Evolutionary conservation across 345 rosid genomes (phyloP).

Genomic region (Toxicodendron radicans): DNA sequence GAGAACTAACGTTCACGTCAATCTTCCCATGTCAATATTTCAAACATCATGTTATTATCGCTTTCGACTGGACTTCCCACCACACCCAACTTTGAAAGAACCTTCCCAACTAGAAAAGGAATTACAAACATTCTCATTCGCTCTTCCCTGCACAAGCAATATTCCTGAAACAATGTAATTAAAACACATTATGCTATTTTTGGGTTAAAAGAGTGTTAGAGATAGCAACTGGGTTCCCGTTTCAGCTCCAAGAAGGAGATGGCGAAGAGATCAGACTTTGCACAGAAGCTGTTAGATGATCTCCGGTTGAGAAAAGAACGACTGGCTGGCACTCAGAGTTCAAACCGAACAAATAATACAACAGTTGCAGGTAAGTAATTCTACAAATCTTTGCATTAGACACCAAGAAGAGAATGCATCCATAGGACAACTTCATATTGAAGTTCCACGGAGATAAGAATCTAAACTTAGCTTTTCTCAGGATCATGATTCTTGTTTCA

Average conservation of each 20-base stretch:
- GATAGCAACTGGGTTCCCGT: constrained; percentile 17
- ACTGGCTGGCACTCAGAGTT: constrained; percentile 54
- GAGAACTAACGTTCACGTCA: constrained; percentile 69
- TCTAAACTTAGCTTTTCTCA: not conserved
- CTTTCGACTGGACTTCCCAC: constrained; percentile 47
- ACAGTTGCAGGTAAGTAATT: constrained; percentile 43
- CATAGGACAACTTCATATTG: not conserved
- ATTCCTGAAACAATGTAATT: constrained; percentile 15
- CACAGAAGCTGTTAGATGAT: constrained; percentile 91
- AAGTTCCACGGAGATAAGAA: not conserved
- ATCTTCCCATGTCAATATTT: constrained; percentile 36
- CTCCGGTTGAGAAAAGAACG: constrained; percentile 77
- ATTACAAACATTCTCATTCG: constrained; percentile 15
- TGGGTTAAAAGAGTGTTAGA: constrained; percentile 10
- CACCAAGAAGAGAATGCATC: not conserved
- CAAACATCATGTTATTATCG: constrained; percentile 26
- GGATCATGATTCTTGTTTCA: constrained; percentile 14
- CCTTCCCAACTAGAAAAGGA: constrained; percentile 54
- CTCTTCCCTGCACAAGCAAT: constrained; percentile 1
- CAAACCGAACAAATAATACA: constrained; percentile 30
- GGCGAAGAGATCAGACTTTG: constrained; percentile 86
- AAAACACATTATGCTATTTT: constrained; percentile 13
- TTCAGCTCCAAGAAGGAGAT: constrained; percentile 34
- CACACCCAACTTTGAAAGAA: constrained; percentile 81
- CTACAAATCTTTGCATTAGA: not conserved